phyloP scores from a whole-genome alignment of 768 basidiomycete genomes.

The Imleria badia region DNA sequence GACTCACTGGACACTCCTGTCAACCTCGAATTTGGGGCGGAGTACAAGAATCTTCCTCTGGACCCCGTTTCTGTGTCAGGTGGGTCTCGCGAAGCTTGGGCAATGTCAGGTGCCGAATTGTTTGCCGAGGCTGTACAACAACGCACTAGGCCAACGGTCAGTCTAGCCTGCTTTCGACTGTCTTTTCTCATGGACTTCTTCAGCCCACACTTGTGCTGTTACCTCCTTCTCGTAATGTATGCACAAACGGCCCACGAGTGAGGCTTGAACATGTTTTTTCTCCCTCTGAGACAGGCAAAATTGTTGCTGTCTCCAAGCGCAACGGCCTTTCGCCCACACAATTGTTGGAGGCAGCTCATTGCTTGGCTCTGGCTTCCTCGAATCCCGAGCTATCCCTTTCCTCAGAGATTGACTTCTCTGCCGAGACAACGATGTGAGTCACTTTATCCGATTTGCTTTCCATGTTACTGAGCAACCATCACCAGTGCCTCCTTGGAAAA shows the following conservation, averaged over 20 bases:
- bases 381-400: neutral
- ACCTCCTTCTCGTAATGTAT: neutral
- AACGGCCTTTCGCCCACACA: conserved; percentile 1
- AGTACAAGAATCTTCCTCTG: conserved; percentile 13
- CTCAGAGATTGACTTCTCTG: conserved; percentile 3
- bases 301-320: conserved; percentile 4
- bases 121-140: neutral
- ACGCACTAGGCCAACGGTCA: neutral
- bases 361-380: conserved; percentile 9
- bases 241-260: neutral
- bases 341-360: conserved; percentile 16
- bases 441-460: neutral
- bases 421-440: conserved; percentile 6
- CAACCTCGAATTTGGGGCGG: conserved; percentile 5
- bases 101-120: neutral
- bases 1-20: neutral
- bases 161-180: neutral
- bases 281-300: neutral
- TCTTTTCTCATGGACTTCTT: neutral
- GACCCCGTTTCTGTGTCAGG: conserved; percentile 17
- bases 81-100: conserved; percentile 12
- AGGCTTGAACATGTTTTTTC: conserved; percentile 4
- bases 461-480: neutral
- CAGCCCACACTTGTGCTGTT: neutral
- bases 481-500: conserved; percentile 3